phyloP scores from a whole-genome alignment of 768 basidiomycete genomes.

The Trametes maxima region DNA sequence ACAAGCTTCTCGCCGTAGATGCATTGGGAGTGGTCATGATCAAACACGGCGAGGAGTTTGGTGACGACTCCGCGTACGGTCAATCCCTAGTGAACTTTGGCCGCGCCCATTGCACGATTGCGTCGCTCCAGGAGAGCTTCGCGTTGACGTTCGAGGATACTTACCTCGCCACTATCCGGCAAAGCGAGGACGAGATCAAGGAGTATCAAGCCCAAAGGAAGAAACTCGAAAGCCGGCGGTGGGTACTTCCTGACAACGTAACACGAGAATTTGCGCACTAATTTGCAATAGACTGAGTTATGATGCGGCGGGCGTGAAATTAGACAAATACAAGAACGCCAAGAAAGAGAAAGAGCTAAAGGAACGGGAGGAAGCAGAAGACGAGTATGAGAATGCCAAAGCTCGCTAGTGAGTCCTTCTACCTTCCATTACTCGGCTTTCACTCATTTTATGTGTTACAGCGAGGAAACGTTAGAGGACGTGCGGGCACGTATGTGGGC shows the following conservation, averaged over 20 bases:
- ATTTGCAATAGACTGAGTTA: conserved; percentile 53
- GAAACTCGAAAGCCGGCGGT: conserved; percentile 88
- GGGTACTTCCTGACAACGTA: conserved; percentile 22
- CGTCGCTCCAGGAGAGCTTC: conserved; percentile 82
- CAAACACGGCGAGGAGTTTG: conserved; percentile 78
- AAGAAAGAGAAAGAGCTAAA: conserved; percentile 82
- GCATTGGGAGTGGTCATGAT: conserved; percentile 87
- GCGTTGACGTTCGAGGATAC: conserved; percentile 73
- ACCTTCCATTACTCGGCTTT: neutral
- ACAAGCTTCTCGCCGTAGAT: conserved; percentile 78
- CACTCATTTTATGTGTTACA: conserved; percentile 28
- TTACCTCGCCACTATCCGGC: conserved; percentile 67
- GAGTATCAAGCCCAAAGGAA: conserved; percentile 82
- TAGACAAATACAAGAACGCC: conserved; percentile 62
- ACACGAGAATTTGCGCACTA: neutral
- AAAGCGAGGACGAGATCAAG: conserved; percentile 72
- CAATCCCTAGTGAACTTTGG: conserved; percentile 71
- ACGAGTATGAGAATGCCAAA: conserved; percentile 72
- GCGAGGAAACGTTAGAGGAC: conserved; percentile 87
- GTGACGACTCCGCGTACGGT: conserved; percentile 77
- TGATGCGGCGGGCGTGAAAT: conserved; percentile 73
- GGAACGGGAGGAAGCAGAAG: conserved; percentile 73
- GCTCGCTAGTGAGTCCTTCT: conserved; percentile 66
- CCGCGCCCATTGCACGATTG: conserved; percentile 82
- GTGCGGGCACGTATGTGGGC: conserved; percentile 77